Percentiles rank a stretch among this genome's conserved stretches.
Conservation (phyloP, 768 basidiomycete species). For the Rhizopogon sp. region DNA sequence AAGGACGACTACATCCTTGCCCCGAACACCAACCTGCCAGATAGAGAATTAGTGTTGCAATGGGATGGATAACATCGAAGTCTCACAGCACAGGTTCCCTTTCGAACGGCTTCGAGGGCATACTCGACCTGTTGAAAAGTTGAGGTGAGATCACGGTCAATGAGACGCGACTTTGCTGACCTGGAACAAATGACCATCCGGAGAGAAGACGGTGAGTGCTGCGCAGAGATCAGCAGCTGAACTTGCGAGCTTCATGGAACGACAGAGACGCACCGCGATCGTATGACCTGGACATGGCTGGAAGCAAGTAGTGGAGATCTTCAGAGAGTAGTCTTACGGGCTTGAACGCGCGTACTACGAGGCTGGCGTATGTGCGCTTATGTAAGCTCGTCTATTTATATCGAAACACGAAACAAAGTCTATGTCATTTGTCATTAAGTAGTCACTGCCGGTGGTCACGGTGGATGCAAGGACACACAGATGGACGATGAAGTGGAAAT, state of each 20-base stretch:
- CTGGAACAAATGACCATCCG: constrained; percentile 98
- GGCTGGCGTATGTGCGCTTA: constrained; percentile 23
- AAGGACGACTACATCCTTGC: constrained; percentile 90
- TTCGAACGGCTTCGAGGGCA: constrained; percentile 94
- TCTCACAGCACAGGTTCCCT: constrained; percentile 93
- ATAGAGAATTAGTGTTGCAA: constrained; percentile 2
- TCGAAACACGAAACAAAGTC: not conserved
- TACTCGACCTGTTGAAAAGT: constrained; percentile 81
- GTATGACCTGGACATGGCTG: constrained; percentile 85
- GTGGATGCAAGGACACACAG: not conserved
- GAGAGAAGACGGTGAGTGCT: constrained; percentile 98
- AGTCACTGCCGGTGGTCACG: too few relatives aligned
- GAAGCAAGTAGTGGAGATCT: not conserved
- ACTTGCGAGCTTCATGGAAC: not conserved
- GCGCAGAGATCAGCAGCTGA: constrained; percentile 3
- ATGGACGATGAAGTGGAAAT: constrained; percentile 23
- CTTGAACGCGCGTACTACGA: constrained; percentile 46
- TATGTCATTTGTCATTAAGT: not conserved
- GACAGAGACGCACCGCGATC: constrained; percentile 73
- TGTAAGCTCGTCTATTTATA: constrained; percentile 10
- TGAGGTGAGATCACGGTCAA: constrained; percentile 10
- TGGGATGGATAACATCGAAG: not conserved
- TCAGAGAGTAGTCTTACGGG: constrained; percentile 2
- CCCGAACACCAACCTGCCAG: constrained; percentile 87
- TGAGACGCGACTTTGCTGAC: constrained; percentile 39